A percentile compares a stretch with the other conserved stretches of the same genome.
phyloP scores from a whole-genome alignment of 2,329 filamentous ascomycete species.

The Cytospora schulzeri region DNA sequence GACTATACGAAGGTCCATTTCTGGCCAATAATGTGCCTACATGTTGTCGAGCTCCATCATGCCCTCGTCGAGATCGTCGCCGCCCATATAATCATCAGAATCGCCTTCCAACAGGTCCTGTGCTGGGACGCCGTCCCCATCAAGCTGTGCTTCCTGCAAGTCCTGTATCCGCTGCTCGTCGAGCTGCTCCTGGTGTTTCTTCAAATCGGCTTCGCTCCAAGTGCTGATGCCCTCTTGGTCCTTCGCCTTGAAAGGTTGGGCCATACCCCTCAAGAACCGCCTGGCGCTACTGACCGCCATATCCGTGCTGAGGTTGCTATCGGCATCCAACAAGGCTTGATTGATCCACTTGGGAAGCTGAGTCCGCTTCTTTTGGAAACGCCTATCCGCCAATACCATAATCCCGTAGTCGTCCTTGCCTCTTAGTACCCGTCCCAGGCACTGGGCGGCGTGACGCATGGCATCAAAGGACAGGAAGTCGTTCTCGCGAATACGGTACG shows the following conservation, averaged over 20 bases:
- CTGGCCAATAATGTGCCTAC: background rate
- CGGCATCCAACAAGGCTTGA: conserved; percentile 80
- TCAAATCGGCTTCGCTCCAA: conserved; percentile 81
- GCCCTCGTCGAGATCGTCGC: conserved; percentile 55
- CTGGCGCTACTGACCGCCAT: conserved; percentile 90
- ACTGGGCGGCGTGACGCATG: conserved; percentile 98
- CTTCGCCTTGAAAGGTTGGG: conserved; percentile 78
- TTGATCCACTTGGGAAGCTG: conserved; percentile 98
- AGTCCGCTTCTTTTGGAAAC: conserved; percentile 86
- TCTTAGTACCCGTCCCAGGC: conserved; percentile 87
- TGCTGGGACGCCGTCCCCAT: conserved; percentile 5
- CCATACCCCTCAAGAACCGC: conserved; percentile 88
- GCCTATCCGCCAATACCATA: conserved; percentile 94
- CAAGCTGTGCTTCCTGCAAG: conserved; percentile 47
- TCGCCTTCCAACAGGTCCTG: conserved; percentile 24
- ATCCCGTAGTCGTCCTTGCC: conserved; percentile 99
- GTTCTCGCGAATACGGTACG: conserved; percentile 93
- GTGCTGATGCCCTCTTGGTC: conserved; percentile 93
- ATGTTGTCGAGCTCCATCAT: conserved; percentile 51
- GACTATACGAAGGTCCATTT: background rate
- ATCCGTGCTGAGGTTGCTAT: conserved; percentile 90
- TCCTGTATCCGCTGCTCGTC: conserved; percentile 69
- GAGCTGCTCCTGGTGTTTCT: conserved; percentile 74
- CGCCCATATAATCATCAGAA: conserved; percentile 52
- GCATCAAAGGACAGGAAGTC: conserved; percentile 98